Evolutionary conservation across 2,329 filamentous ascomycete species (phyloP).

Genomic region (Talaromyces sp.): DNA sequence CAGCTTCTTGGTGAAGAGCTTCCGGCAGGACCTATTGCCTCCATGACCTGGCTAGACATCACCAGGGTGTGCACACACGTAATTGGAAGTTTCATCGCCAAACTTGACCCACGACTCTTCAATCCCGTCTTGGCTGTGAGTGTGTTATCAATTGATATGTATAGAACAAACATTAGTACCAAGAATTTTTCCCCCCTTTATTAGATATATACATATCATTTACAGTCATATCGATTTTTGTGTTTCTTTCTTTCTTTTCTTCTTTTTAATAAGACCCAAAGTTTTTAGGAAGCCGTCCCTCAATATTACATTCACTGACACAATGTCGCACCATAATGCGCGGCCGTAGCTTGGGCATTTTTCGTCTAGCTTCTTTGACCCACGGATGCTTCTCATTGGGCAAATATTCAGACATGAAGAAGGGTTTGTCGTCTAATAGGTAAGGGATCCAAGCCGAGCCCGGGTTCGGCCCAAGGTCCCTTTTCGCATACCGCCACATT

Average conservation of each 20-base stretch:
- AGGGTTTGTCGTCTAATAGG: not conserved
- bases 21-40: too few species aligned
- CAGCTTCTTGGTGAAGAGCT: not conserved
- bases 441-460: not conserved
- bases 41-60: too few species aligned
- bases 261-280: not conserved
- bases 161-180: too few species aligned
- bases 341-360: not conserved
- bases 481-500: not conserved
- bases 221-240: too few species aligned
- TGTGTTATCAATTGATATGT: not conserved
- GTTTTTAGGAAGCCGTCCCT: not conserved
- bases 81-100: not conserved
- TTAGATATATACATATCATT: not conserved
- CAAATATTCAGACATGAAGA: not conserved
- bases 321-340: slow-evolving; percentile 1
- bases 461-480: not conserved
- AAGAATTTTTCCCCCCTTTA: too few species aligned
- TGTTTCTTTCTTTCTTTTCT: too few species aligned
- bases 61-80: not conserved
- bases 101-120: not conserved
- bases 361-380: not conserved
- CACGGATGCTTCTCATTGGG: not conserved
- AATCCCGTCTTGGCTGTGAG: not conserved
- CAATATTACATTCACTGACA: not conserved